Percentiles rank a stretch among this genome's conserved stretches.
phyloP scores from a whole-genome alignment of 495 filamentous ascomycete species.

The Neurospora sp. region DNA sequence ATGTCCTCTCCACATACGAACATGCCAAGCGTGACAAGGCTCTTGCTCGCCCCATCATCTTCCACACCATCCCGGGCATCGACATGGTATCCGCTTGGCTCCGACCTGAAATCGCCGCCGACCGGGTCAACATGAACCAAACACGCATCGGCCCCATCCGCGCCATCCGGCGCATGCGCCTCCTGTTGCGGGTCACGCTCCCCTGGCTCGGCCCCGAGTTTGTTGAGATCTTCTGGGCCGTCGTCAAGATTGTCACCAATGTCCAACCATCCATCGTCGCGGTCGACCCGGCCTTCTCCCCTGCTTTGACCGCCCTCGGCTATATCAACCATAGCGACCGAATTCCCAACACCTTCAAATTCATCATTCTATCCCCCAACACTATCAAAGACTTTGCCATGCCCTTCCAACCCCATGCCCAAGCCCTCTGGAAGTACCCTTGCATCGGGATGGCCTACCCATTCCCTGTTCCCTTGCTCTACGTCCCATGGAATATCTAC shows the following conservation, averaged over 20 bases:
- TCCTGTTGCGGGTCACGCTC: constrained; percentile 11
- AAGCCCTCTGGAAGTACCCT: constrained; percentile 29
- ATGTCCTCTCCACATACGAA: constrained; percentile 8
- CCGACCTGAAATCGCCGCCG: constrained; percentile 12
- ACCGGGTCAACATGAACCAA: constrained; percentile 1
- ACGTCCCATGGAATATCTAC: constrained; percentile 12
- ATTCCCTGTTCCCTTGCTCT: constrained; percentile 7
- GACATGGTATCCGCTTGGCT: constrained; percentile 31
- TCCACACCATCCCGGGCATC: constrained; percentile 32
- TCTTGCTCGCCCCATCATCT: constrained; percentile 12
- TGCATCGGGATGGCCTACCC: constrained; percentile 9
- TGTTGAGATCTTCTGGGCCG: constrained; percentile 34
- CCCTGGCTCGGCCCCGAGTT: constrained; percentile 41
- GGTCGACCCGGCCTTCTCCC: constrained; percentile 40
- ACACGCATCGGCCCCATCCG: constrained; percentile 13
- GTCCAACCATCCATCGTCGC: constrained; percentile 35
- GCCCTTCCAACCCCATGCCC: constrained; percentile 23
- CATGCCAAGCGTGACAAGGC: constrained; percentile 21
- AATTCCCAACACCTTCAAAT: constrained; percentile 10
- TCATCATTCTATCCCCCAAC: constrained; percentile 31
- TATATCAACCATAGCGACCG: constrained; percentile 5
- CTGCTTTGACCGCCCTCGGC: constrained; percentile 39
- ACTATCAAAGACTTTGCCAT: constrained; percentile 29
- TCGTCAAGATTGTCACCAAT: constrained; percentile 31
- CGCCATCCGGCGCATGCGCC: constrained; percentile 23